Evolutionary conservation across 2,329 filamentous ascomycete species (phyloP).

Genomic region (Malbranchea zuffiana): DNA sequence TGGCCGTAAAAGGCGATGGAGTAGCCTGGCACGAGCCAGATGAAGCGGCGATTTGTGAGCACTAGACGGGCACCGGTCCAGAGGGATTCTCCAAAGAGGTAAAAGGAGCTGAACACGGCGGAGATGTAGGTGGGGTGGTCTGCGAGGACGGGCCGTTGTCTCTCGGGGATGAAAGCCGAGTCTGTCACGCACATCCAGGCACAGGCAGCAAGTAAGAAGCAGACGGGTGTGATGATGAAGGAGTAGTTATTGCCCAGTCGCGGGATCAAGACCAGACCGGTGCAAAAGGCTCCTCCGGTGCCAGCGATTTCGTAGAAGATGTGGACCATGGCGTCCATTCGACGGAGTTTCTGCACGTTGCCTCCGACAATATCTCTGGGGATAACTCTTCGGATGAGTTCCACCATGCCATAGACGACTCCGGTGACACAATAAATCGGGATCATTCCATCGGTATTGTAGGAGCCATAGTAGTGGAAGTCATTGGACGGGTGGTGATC

Average conservation of each 20-base stretch:
- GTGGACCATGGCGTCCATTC: conserved; percentile 39
- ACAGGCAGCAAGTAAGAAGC: conserved; percentile 34
- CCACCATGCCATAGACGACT: conserved; percentile 40
- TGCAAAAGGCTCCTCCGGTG: conserved; percentile 39
- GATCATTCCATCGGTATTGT: conserved; percentile 41
- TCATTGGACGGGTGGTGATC: conserved; percentile 26
- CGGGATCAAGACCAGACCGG: conserved; percentile 42
- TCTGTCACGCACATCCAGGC: conserved; percentile 41
- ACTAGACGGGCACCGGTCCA: conserved; percentile 39
- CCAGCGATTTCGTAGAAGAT: conserved; percentile 42
- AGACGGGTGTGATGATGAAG: conserved; percentile 42
- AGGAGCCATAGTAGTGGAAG: conserved; percentile 39
- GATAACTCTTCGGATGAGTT: conserved; percentile 42
- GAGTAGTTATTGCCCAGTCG: conserved; percentile 42
- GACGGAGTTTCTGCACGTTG: conserved; percentile 40
- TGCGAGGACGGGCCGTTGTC: conserved; percentile 13
- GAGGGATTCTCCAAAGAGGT: conserved; percentile 38
- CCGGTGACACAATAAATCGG: conserved; percentile 38
- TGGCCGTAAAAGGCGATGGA: conserved; percentile 42
- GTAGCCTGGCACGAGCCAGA: conserved; percentile 43
- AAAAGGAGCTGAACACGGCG: conserved; percentile 31
- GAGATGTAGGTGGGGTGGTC: conserved; percentile 29
- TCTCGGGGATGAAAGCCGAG: conserved; percentile 20
- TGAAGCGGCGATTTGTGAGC: conserved; percentile 38
- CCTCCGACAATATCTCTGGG: conserved; percentile 43